phyloP scores from a whole-genome alignment of 306 rosid species.

The Fragaria vesca region DNA sequence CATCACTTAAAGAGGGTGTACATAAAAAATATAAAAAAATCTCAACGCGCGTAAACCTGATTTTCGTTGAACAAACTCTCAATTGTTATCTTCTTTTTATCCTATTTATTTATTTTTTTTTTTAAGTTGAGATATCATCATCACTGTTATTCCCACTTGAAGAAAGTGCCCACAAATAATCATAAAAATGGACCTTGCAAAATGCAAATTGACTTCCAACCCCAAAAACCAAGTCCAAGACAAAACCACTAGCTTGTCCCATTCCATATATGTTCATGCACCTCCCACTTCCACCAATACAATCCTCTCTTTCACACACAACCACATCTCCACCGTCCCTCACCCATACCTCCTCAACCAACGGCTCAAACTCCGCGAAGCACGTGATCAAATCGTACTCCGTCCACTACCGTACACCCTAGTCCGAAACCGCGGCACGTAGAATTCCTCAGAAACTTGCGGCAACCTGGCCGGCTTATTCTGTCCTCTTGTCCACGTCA shows the following conservation, averaged over 20 bases:
- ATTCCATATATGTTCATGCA: neutral
- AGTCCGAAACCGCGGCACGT: slow-evolving; percentile 8
- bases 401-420: neutral
- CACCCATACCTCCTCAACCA: neutral
- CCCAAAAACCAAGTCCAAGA: neutral
- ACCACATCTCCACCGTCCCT: neutral
- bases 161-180: neutral
- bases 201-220: neutral
- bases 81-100: no score
- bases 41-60: no score
- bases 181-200: neutral
- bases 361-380: neutral
- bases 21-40: no score
- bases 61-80: no score
- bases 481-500: slow-evolving; percentile 10
- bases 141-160: neutral
- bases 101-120: no score
- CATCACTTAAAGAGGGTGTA: no score
- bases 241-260: neutral
- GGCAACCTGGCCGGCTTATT: neutral
- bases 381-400: neutral
- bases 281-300: neutral
- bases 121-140: neutral
- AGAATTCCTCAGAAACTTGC: slow-evolving; percentile 2
- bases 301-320: neutral